Percentiles rank a stretch among this genome's conserved stretches.
Conservation (phyloP, 768 basidiomycete species). For the Hygrocybe punicea region DNA sequence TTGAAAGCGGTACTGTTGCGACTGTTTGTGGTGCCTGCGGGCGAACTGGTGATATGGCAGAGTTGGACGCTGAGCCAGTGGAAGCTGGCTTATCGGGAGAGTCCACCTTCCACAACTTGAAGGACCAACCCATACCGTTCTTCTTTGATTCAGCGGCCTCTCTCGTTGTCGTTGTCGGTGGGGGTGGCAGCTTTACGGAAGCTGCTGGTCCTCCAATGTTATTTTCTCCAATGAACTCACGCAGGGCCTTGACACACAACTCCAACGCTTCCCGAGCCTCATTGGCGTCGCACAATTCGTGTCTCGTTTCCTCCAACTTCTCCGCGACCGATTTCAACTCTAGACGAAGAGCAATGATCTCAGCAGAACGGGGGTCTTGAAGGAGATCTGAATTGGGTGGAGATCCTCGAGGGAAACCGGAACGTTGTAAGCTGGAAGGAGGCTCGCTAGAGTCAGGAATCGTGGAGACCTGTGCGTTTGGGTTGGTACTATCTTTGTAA, state of each 20-base stretch:
- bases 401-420: constrained; percentile 51
- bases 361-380: constrained; percentile 29
- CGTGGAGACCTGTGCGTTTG: constrained; percentile 33
- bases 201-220: constrained; percentile 43
- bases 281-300: constrained; percentile 69
- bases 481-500: constrained; percentile 33
- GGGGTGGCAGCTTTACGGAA: constrained; percentile 40
- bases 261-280: constrained; percentile 89
- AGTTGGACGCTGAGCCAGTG: constrained; percentile 15
- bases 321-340: constrained; percentile 56
- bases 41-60: not conserved
- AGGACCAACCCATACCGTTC: constrained; percentile 53
- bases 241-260: constrained; percentile 73
- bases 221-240: constrained; percentile 78
- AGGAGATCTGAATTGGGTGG: constrained; percentile 42
- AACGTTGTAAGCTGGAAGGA: constrained; percentile 30
- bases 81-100: constrained; percentile 28
- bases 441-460: constrained; percentile 39
- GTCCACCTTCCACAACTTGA: constrained; percentile 64
- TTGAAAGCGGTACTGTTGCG: constrained; percentile 50
- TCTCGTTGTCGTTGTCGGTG: constrained; percentile 40
- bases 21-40: constrained; percentile 19
- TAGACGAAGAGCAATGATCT: constrained; percentile 56
- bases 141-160: constrained; percentile 37
- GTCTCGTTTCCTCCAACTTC: constrained; percentile 60